Conservation (phyloP, 2,329 filamentous ascomycete species). For the Sphaerulina vaccinii region DNA sequence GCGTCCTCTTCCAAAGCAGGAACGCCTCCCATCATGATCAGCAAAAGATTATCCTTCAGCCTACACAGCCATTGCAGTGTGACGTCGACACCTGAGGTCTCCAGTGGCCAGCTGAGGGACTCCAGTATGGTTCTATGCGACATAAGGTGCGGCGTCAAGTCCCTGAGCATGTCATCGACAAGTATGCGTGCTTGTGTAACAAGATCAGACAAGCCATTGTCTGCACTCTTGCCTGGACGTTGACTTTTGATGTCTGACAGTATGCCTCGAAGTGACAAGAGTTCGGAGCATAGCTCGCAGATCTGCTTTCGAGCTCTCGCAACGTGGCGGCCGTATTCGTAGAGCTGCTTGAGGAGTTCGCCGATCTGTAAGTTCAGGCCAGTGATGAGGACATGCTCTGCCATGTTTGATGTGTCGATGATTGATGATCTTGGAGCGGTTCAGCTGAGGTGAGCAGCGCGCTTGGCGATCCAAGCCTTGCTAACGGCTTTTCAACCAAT, state of each 20-base stretch:
- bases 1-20: not conserved
- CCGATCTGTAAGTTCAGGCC: constrained; percentile 2
- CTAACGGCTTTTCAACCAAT: too few relatives aligned
- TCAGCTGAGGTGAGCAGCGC: too few relatives aligned
- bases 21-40: constrained; percentile 3
- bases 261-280: not conserved
- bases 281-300: not conserved
- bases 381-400: not conserved
- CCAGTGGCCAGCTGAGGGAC: not conserved
- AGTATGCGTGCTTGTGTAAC: not conserved
- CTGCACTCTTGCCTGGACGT: not conserved
- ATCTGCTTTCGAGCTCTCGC: not conserved
- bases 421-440: too few relatives aligned
- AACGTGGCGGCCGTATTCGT: not conserved
- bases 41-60: too few relatives aligned
- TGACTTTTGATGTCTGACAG: not conserved
- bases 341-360: not conserved
- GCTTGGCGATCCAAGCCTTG: too few relatives aligned
- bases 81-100: not conserved
- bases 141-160: not conserved
- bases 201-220: not conserved
- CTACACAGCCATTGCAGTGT: not conserved
- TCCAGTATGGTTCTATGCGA: not conserved
- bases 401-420: too few relatives aligned
- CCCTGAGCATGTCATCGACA: not conserved